Conservation (phyloP, 495 filamentous ascomycete species). For the Patellaria atrata region DNA sequence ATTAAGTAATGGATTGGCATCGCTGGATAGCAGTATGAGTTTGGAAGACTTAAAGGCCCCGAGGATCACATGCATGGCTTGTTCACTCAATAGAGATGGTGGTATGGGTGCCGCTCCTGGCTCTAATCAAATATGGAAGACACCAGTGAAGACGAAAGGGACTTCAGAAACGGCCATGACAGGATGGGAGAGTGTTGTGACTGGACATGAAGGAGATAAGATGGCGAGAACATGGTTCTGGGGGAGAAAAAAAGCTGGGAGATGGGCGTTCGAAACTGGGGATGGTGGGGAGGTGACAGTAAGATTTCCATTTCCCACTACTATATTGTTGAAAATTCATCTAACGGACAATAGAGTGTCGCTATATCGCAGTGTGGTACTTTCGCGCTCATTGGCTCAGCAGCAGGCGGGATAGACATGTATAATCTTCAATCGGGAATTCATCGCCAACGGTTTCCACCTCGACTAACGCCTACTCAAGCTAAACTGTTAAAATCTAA, state of each 20-base stretch:
- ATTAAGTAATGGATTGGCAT: slow-evolving; percentile 33
- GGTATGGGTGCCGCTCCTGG: slow-evolving; percentile 69
- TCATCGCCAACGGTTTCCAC: slow-evolving; percentile 73
- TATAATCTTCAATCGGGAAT: slow-evolving; percentile 91
- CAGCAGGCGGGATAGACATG: slow-evolving; percentile 70
- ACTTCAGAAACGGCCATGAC: slow-evolving; percentile 51
- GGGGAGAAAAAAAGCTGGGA: slow-evolving; percentile 79
- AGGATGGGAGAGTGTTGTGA: slow-evolving; percentile 94
- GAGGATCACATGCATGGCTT: slow-evolving; percentile 77
- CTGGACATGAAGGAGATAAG: slow-evolving; percentile 76
- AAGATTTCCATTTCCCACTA: slow-evolving; percentile 19
- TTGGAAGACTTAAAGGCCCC: slow-evolving; percentile 74
- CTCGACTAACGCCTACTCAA: slow-evolving; percentile 48
- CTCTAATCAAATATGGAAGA: slow-evolving; percentile 61
- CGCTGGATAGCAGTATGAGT: slow-evolving; percentile 38
- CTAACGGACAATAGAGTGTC: slow-evolving; percentile 42
- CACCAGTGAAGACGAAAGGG: slow-evolving; percentile 40
- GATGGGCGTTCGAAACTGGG: slow-evolving; percentile 81
- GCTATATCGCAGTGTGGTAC: slow-evolving; percentile 82
- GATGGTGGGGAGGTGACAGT: slow-evolving; percentile 63
- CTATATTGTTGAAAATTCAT: slow-evolving; percentile 17
- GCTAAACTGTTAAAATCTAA: slow-evolving; percentile 46
- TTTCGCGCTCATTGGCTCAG: slow-evolving; percentile 83
- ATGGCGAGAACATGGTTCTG: slow-evolving; percentile 94
- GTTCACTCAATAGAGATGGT: slow-evolving; percentile 81